Conservation (phyloP, 352 stramenopile species). For the Phytophthora hibernalis region DNA sequence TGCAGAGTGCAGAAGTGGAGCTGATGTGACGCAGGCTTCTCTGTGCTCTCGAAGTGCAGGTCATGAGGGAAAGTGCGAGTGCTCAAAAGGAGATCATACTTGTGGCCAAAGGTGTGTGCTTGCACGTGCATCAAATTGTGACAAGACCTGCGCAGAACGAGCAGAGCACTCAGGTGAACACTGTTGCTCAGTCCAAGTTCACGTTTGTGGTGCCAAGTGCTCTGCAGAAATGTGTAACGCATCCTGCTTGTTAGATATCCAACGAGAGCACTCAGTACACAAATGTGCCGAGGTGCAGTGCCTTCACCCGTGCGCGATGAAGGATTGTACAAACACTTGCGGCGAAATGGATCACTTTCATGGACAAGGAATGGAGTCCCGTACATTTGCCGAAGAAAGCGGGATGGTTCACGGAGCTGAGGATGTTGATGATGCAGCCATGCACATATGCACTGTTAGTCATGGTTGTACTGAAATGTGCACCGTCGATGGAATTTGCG, state of each 20-base stretch:
- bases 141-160: slow-evolving; percentile 41
- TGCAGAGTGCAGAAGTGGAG: slow-evolving; percentile 21
- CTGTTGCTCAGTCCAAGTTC: slow-evolving; percentile 56
- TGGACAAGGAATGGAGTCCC: slow-evolving; percentile 25
- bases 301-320: slow-evolving; percentile 54
- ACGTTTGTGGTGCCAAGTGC: slow-evolving; percentile 60
- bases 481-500: slow-evolving; percentile 58
- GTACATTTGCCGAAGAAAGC: slow-evolving; percentile 31
- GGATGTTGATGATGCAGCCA: slow-evolving; percentile 3
- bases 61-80: slow-evolving; percentile 69
- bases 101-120: slow-evolving; percentile 48
- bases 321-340: slow-evolving; percentile 49
- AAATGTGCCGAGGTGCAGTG: slow-evolving; percentile 64
- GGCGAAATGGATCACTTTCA: slow-evolving; percentile 65
- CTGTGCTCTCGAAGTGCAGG: slow-evolving; percentile 51
- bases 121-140: slow-evolving; percentile 51
- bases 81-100: slow-evolving; percentile 59
- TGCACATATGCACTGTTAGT: slow-evolving; percentile 53
- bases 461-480: slow-evolving; percentile 59
- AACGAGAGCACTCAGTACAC: slow-evolving; percentile 51
- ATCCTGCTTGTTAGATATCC: slow-evolving; percentile 53
- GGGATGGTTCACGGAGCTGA: slow-evolving; percentile 2
- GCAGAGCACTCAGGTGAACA: slow-evolving; percentile 46
- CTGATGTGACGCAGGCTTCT: slow-evolving; percentile 6
- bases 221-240: slow-evolving; percentile 42